Conservation (phyloP, 2,329 filamentous ascomycete species). For the Myriosclerotinia duriaeana region DNA sequence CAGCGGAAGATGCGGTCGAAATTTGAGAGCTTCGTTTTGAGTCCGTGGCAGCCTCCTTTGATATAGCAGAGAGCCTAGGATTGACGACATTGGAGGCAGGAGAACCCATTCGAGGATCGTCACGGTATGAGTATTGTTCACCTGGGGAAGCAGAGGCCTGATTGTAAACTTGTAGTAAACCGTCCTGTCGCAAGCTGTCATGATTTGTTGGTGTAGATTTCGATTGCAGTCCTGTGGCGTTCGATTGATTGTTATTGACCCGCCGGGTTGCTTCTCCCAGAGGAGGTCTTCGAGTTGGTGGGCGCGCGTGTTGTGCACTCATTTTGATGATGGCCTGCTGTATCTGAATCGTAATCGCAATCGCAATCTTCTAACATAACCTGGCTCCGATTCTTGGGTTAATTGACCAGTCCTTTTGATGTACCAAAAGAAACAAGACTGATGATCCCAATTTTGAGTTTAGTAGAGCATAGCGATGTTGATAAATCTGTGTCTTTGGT, state of each 20-base stretch:
- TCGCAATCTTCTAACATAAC: neutral
- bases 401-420: neutral
- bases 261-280: constrained; percentile 40
- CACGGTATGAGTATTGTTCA: constrained; percentile 24
- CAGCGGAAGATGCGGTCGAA: constrained; percentile 43
- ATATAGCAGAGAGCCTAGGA: constrained; percentile 41
- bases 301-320: constrained; percentile 31
- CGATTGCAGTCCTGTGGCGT: constrained; percentile 18
- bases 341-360: neutral
- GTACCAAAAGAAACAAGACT: neutral
- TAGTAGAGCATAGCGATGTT: constrained; percentile 19
- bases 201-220: constrained; percentile 34
- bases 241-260: constrained; percentile 38
- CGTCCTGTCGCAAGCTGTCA: constrained; percentile 33
- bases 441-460: neutral
- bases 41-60: constrained; percentile 39
- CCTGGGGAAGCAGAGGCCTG: constrained; percentile 23
- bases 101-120: constrained; percentile 31
- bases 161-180: constrained; percentile 29
- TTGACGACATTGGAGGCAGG: constrained; percentile 38
- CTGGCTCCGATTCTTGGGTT: neutral
- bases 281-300: constrained; percentile 37
- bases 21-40: constrained; percentile 45
- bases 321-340: constrained; percentile 25
- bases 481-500: neutral